Conservation (phyloP, 257 asterid genomes). For the Solanum tarapatanum region DNA sequence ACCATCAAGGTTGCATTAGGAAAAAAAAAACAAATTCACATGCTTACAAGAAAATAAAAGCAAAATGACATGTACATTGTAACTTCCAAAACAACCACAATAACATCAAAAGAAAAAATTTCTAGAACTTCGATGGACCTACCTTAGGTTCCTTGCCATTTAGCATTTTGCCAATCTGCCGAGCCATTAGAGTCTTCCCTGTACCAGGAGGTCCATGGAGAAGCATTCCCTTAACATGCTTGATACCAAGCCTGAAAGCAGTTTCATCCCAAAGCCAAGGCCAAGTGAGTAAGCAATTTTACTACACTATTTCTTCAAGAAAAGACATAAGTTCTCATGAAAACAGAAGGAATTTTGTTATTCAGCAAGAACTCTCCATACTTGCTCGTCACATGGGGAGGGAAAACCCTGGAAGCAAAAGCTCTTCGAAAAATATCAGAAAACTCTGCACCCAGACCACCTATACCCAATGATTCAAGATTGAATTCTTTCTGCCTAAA, state of each 20-base stretch:
- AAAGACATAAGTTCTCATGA: not conserved
- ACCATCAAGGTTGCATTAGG: not conserved
- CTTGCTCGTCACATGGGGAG: slow-evolving; percentile 92
- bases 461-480: slow-evolving; percentile 83
- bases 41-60: not conserved
- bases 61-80: not conserved
- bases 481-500: slow-evolving; percentile 90
- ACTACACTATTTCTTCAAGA: not conserved
- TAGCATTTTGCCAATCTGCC: slow-evolving; percentile 96
- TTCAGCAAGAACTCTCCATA: slow-evolving; percentile 20
- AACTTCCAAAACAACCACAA: not conserved
- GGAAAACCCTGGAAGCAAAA: slow-evolving; percentile 98
- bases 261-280: slow-evolving; percentile 4
- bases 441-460: slow-evolving; percentile 95
- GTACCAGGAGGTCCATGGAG: slow-evolving; percentile 99
- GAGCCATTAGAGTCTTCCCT: slow-evolving; percentile 98
- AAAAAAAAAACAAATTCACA: not conserved
- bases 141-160: slow-evolving; percentile 99
- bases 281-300: slow-evolving; percentile 6
- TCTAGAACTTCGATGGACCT: slow-evolving; percentile 3
- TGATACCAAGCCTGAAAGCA: slow-evolving; percentile 76
- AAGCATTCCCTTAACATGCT: slow-evolving; percentile 98
- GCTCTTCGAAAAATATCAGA: slow-evolving; percentile 98
- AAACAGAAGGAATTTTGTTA: slow-evolving; percentile 3
- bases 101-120: not conserved